Percentiles rank a stretch among this genome's conserved stretches.
phyloP scores from a whole-genome alignment of 2,329 filamentous ascomycete species.

The Penicillium sclerotiorum region DNA sequence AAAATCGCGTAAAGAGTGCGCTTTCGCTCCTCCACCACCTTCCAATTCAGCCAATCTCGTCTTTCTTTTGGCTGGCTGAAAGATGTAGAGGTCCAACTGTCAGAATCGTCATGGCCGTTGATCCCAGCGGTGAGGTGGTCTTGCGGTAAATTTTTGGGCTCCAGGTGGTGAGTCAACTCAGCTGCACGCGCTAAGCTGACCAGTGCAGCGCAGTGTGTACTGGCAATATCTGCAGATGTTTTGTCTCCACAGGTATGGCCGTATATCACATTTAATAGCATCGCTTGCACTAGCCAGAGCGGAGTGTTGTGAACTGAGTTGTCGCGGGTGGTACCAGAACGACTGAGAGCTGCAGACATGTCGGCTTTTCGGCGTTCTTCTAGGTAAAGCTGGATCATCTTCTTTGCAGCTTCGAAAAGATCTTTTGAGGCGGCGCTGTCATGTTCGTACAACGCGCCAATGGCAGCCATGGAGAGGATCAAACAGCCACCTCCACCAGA shows the following conservation, averaged over 20 bases:
- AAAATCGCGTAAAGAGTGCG: slow-evolving; percentile 91
- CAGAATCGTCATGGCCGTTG: slow-evolving; percentile 59
- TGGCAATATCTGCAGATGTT: slow-evolving; percentile 85
- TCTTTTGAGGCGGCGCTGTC: slow-evolving; percentile 79
- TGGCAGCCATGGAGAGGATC: slow-evolving; percentile 84
- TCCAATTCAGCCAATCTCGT: slow-evolving; percentile 85
- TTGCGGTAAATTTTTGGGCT: slow-evolving; percentile 40
- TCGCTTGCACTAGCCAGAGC: slow-evolving; percentile 93
- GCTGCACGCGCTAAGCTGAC: slow-evolving; percentile 89
- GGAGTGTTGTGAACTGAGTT: slow-evolving; percentile 73
- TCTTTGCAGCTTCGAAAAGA: slow-evolving; percentile 90
- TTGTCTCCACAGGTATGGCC: slow-evolving; percentile 94
- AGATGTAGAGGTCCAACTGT: slow-evolving; percentile 40
- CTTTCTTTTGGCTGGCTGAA: slow-evolving; percentile 38
- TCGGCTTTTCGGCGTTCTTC: slow-evolving; percentile 88
- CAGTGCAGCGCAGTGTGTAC: slow-evolving; percentile 85
- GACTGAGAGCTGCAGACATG: slow-evolving; percentile 63
- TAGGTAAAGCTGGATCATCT: slow-evolving; percentile 90
- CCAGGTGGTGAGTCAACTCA: slow-evolving; percentile 62
- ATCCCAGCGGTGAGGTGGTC: slow-evolving; percentile 51
- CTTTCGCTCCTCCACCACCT: slow-evolving; percentile 84
- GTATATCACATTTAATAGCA: slow-evolving; percentile 94
- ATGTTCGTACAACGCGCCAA: slow-evolving; percentile 82
- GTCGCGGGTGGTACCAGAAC: slow-evolving; percentile 57
- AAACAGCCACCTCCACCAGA: slow-evolving; percentile 82